Percentiles rank a stretch among this genome's conserved stretches.
These are phyloP conservation scores for Citrullus amarus DNA, from an alignment of 306 rosid species.

Conservation along the genomic window DNA sequence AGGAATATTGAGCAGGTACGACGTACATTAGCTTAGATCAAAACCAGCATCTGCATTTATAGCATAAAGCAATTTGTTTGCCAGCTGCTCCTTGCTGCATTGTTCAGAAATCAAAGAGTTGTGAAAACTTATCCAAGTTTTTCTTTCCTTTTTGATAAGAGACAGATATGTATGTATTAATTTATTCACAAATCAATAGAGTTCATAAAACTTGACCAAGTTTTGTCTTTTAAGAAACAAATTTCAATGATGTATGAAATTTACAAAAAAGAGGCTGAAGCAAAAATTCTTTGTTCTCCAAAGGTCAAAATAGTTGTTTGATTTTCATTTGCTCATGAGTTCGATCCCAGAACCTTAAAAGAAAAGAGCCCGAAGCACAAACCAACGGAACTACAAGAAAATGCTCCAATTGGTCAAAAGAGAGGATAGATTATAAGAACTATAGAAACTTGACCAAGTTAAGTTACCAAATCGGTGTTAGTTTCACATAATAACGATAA, in stretches of 20 bases:
- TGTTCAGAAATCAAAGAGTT: neutral
- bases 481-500: neutral
- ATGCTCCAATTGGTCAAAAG: too few species aligned
- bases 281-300: too few species aligned
- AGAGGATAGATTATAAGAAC: too few species aligned
- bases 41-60: constrained; percentile 94
- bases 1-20: neutral
- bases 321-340: too few species aligned
- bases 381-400: too few species aligned
- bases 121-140: neutral
- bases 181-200: neutral
- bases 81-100: constrained; percentile 85
- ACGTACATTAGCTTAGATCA: constrained; percentile 64
- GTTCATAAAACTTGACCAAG: neutral
- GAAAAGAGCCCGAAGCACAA: too few species aligned
- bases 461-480: neutral
- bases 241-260: too few species aligned
- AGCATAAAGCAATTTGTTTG: constrained; percentile 75
- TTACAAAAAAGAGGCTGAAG: too few species aligned
- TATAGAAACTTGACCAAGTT: neutral
- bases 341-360: too few species aligned
- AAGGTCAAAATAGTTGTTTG: too few species aligned
- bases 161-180: too few species aligned
- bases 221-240: neutral
- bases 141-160: too few species aligned